Base-by-base conservation (phyloP, 2,329 filamentous ascomycete species). In the Teratosphaeria destructans region DNA sequence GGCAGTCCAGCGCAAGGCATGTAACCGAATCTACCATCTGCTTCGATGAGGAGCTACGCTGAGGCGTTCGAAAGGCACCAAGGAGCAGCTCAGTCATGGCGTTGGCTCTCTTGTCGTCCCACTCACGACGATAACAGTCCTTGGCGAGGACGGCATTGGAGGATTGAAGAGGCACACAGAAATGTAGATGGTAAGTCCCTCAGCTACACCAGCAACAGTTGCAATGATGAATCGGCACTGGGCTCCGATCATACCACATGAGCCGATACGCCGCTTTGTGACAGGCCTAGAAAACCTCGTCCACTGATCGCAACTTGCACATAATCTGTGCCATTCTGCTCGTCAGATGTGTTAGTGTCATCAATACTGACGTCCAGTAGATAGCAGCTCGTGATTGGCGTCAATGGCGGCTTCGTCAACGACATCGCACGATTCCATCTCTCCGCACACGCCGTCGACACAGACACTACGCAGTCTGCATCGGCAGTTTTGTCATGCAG, bases 241-340 rank as follows among this genome's bases (percentile, higher is more conserved):
- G 71, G 71, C 71, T 72, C 71, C 71, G 71, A 72, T 61, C 59
- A 61, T 60, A 59, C 55, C 60, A 60, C 62, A 68, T 69, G 68
- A 69, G 68, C 63, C 63, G 68, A 72, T 66, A 72, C 60, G 66
- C 71, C 70, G 69, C 60, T 73, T 65, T 73, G 72, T 63, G 73
- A 73, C 73, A 75, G 73, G 72, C 73, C 72, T 74, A 74, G 72
- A 74, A 75, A 75, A 75, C 73, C 73, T 75, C 70, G 73, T 73
- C 73, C 72, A 74, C 73, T 75, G 73, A 75, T 67, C 63, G n/a
- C 23, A 26, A 54, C 52, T 16, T n/a, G 47, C 5, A 52, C 27
- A 16, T 19, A 12, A 26, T 32, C 52, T n/a, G 14, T 43, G 6
- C 19, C 34, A 56, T 32, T 26, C 6, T 16, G 37, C 37, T 19